phyloP scores from a whole-genome alignment of 75 land plant species.

The Chamaecyparis obtusa region DNA sequence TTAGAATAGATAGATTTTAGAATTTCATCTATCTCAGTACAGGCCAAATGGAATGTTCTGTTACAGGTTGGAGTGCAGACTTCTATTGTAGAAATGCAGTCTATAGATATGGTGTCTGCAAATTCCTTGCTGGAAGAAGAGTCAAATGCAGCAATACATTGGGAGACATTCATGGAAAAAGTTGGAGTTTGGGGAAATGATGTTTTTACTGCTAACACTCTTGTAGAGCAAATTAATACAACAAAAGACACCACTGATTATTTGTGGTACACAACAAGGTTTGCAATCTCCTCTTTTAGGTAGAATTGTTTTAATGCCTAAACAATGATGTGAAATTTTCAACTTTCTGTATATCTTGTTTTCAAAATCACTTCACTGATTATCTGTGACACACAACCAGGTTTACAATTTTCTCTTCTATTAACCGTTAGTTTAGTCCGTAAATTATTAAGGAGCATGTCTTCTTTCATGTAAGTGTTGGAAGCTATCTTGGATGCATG shows the following conservation, averaged over 20 bases:
- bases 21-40: background rate
- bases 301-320: slow-evolving; percentile 6
- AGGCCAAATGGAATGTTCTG: background rate
- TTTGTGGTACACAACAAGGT: slow-evolving; percentile 89
- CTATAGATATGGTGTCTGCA: slow-evolving; percentile 32
- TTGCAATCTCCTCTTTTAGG: background rate
- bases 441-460: background rate
- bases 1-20: background rate
- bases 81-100: slow-evolving; percentile 62
- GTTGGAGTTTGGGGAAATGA: slow-evolving; percentile 61
- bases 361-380: slow-evolving; percentile 38
- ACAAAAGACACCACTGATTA: slow-evolving; percentile 89
- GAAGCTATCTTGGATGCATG: background rate
- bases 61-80: slow-evolving; percentile 62
- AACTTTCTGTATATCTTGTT: background rate
- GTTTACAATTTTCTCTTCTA: slow-evolving; percentile 20
- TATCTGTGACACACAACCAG: slow-evolving; percentile 87
- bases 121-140: background rate
- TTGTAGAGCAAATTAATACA: slow-evolving; percentile 83
- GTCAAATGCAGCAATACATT: slow-evolving; percentile 17
- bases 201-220: slow-evolving; percentile 40
- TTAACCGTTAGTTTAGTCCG: background rate
- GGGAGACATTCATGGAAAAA: slow-evolving; percentile 76
- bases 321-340: slow-evolving; percentile 7
- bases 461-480: background rate